Percentiles rank a stretch among this genome's conserved stretches.
Conservation (phyloP, 2,329 filamentous ascomycete genomes). For the Byssochlamys sp. region DNA sequence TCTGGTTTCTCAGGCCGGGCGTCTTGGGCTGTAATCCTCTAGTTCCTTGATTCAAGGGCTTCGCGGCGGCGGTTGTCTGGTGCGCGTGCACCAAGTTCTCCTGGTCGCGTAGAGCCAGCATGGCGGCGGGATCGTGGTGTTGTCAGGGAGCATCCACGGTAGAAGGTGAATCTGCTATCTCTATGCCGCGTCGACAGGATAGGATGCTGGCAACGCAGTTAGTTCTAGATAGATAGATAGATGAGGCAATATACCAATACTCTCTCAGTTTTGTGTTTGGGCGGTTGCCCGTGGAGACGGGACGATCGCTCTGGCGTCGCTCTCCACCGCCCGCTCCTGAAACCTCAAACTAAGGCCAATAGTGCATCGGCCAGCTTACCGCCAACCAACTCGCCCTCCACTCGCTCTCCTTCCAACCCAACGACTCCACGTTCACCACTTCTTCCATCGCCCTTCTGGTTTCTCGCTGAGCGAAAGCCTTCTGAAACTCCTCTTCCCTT, state of each 20-base stretch:
- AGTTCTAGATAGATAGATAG: constrained; percentile 12
- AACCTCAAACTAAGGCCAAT: neutral
- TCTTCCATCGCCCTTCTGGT: constrained; percentile 8
- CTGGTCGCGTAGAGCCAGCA: constrained; percentile 74
- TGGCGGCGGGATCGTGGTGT: constrained; percentile 31
- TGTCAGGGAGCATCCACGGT: neutral
- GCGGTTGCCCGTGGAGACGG: constrained; percentile 33
- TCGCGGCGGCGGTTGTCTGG: constrained; percentile 60
- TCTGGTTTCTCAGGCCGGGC: constrained; percentile 63
- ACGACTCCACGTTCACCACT: constrained; percentile 8
- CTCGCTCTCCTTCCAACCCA: constrained; percentile 4
- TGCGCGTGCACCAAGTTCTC: constrained; percentile 74
- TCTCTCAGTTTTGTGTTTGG: constrained; percentile 10
- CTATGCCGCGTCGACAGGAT: neutral
- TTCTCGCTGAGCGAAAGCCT: constrained; percentile 32
- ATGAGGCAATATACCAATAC: neutral
- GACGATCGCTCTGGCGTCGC: constrained; percentile 1
- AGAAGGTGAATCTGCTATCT: neutral
- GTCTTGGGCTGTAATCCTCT: constrained; percentile 64
- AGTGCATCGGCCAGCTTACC: neutral
- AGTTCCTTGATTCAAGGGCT: constrained; percentile 58
- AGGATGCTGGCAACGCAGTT: constrained; percentile 1
- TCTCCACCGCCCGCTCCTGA: constrained; percentile 1
- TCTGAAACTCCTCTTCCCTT: constrained; percentile 19
- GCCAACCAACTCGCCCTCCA: constrained; percentile 10